These are phyloP conservation scores for Jasminum sambac DNA, from an alignment of 257 asterid species.

Conservation along the genomic window DNA sequence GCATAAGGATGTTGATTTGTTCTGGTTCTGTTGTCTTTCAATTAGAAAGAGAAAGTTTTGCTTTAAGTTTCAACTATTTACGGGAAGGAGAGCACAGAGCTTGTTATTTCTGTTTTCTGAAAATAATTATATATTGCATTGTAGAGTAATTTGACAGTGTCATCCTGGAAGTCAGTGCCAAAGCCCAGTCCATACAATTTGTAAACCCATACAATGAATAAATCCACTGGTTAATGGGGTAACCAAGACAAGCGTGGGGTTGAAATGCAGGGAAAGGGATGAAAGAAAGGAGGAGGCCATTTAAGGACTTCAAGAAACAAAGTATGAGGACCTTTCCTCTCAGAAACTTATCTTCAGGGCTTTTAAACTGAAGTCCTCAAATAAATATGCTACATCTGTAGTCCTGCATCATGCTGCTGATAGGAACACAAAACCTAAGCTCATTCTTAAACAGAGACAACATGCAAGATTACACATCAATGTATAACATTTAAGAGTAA, in stretches of 20 bases:
- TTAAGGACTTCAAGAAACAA: neutral
- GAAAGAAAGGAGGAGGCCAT: neutral
- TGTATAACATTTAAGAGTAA: constrained; percentile 5
- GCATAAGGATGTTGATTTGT: neutral
- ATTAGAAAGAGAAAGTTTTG: neutral
- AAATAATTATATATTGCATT: neutral
- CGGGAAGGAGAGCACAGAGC: neutral
- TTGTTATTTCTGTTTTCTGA: neutral
- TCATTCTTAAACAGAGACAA: constrained; percentile 9
- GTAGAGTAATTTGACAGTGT: neutral
- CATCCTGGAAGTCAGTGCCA: neutral
- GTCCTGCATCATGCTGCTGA: constrained; percentile 13
- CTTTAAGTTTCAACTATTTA: neutral
- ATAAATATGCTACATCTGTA: neutral
- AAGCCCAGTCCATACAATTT: too few relatives aligned
- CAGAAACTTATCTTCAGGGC: neutral
- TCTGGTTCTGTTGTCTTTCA: neutral
- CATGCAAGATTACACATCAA: constrained; percentile 13
- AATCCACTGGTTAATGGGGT: neutral
- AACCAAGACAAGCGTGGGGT: neutral
- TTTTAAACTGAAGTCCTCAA: neutral
- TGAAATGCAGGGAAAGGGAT: neutral
- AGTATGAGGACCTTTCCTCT: neutral
- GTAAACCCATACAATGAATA: neutral
- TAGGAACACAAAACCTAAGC: constrained; percentile 9